These are phyloP conservation scores for Pseudocercospora vitis DNA, from an alignment of 2,329 filamentous ascomycete genomes.

Conservation along the genomic window DNA sequence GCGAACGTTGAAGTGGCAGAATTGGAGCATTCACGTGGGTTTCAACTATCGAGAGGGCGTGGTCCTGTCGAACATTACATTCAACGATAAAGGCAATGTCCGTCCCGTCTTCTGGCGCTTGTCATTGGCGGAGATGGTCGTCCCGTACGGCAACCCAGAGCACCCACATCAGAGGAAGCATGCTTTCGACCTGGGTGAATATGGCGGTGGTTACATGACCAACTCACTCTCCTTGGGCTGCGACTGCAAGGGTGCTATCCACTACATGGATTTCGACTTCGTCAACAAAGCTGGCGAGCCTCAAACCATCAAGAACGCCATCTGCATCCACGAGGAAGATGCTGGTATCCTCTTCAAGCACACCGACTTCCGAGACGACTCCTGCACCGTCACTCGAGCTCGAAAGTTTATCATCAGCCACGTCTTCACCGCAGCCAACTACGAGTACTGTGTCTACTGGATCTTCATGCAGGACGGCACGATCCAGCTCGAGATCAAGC, in stretches of 20 bases:
- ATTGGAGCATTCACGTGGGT: constrained; percentile 88
- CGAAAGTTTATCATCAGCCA: constrained; percentile 86
- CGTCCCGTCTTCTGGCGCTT: constrained; percentile 85
- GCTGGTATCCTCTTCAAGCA: constrained; percentile 85
- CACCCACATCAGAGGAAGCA: constrained; percentile 76
- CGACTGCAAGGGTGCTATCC: constrained; percentile 86
- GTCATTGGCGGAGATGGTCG: constrained; percentile 90
- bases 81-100: constrained; percentile 75
- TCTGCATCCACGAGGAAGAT: constrained; percentile 95
- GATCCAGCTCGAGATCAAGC: constrained; percentile 83
- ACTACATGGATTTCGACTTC: constrained; percentile 87
- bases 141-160: constrained; percentile 81
- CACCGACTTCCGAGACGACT: constrained; percentile 88
- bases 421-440: constrained; percentile 93
- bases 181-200: constrained; percentile 78
- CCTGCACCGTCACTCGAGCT: constrained; percentile 78
- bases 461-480: constrained; percentile 91
- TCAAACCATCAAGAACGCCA: constrained; percentile 84
- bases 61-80: constrained; percentile 85
- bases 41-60: constrained; percentile 95
- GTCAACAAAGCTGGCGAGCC: constrained; percentile 71
- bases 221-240: constrained; percentile 75
- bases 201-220: constrained; percentile 80
- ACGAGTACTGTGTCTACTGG: constrained; percentile 87
- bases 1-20: constrained; percentile 79